Base-by-base conservation (phyloP, 148 eudicot species). In the Pharnaceum exiguum region DNA sequence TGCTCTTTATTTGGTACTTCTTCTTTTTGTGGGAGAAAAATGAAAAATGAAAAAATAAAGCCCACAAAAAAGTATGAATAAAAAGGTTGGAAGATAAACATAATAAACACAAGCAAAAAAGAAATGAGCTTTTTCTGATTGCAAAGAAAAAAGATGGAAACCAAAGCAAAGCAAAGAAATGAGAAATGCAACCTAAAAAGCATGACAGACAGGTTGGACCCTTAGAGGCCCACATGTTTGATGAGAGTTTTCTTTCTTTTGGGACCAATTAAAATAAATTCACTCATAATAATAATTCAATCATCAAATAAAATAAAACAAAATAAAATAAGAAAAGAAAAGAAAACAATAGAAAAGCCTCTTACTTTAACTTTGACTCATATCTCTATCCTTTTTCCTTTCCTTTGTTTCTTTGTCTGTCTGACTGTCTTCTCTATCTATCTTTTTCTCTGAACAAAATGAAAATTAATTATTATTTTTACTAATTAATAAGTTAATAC, bases 181-280 rank as follows among this genome's bases (percentile, higher is more conserved):
- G 11, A 59, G 15, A 36, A 16, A 40, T 22, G 23, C 31, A 46
- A 49, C 54, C 55, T 51, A 37, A 52, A 33, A 61, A 66, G 79
- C 81, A 71, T 68, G 76, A 67, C 65, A 57, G 79, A 76, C 63
- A 66, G 70, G 57, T 57, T 57, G 63, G 61, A 65, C 24, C 8
- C 31, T 26, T 55, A 38, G 53, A 63, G 80, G 63, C 78, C 87
- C 87, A 74, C 71, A 59, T 70, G 75, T 78, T 85, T 73, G 71
- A 65, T 75, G 77, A 71, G 72, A 70, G 71, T n/a, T n/a, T n/a
- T 48, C 75, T 57, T 66, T 50, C 52, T 48, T 66, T 57, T 48
- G 62, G 62, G 77, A 65, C 63, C 75, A 75, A 40, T 66, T 61
- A 65, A 59, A 57, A 38, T 37, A 47, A 54, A 62, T n/a, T n/a